Evolutionary conservation across 345 rosid species (phyloP), one percentile per base, ranked within the genome.

Genomic region (Euclidium syriacum): DNA sequence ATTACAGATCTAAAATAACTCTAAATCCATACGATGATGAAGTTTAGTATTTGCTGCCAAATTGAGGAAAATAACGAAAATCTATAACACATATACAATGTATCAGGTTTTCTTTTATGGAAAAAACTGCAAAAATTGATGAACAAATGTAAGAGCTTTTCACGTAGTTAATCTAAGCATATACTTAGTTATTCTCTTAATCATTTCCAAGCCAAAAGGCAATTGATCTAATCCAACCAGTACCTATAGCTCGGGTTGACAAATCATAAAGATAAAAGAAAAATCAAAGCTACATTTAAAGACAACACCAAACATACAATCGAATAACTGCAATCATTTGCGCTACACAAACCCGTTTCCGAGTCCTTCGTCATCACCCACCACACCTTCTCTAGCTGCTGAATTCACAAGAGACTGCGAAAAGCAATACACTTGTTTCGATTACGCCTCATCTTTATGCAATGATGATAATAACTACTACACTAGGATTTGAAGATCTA

Each of bases 321-420:
- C 48, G 19, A 51, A 41, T 39, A 42, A 50, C 15, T 36, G 7
- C 6, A 14, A 2, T 36, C 41, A 12, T 10, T 6, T 36, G 42
- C 6, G n/a, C 52, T 69, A 69, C 27, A 11, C 68, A 44, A 52
- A 62, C 50, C 56, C 68, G 32, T 62, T 53, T 53, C 47, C 51
- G 3, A 62, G 34, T 26, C 51, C 33, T 26, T 67, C 57, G 44
- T 69, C 68, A 70, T 26, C 56, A 70, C 34, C 63, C 2, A 10
- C 50, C 42, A 53, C 18, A 20, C 50, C 56, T 61, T 70, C 74
- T 62, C 51, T 61, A 46, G 68, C 68, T 20, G 23, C 57, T 46
- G 63, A 53, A 27, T n/a, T 26, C 29, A 62, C 68, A 70, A 70
- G 68, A 26, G 34, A 26, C 74, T 70, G 63, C 62, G 1, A 0